Percentiles rank a stretch among this genome's conserved stretches.
Evolutionary conservation across 805 yeast genomes (phyloP).

Genomic region (Cyberlindnera lachancei): DNA sequence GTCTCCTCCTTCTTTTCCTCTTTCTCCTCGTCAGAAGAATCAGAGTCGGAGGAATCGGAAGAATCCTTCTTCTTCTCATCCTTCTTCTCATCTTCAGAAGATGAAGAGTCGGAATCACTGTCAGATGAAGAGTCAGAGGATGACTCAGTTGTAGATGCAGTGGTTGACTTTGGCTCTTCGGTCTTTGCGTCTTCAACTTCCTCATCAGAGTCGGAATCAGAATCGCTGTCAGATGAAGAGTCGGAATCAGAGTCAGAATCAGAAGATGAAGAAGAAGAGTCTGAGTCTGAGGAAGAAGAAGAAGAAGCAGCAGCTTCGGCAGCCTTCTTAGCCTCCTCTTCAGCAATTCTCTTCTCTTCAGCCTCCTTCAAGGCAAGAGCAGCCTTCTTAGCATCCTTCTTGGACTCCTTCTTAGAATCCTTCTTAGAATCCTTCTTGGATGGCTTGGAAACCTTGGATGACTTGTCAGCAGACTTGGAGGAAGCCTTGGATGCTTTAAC

Average conservation of each 20-base stretch:
- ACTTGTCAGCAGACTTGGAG: conserved; percentile 12
- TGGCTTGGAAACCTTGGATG: conserved; percentile 20
- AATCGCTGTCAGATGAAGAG: conserved; percentile 21
- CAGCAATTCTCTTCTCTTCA: conserved; percentile 17
- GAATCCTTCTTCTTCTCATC: conserved; percentile 15
- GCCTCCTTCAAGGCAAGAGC: conserved; percentile 21
- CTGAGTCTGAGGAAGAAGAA: conserved; percentile 4
- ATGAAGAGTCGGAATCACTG: conserved; percentile 5
- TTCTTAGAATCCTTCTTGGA: conserved; percentile 15
- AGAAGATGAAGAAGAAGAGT: conserved; percentile 12
- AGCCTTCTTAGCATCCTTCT: conserved; percentile 25
- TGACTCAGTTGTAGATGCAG: conserved; percentile 4
- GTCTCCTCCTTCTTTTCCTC: conserved; percentile 12
- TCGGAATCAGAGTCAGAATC: conserved; percentile 12
- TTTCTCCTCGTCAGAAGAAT: conserved; percentile 18
- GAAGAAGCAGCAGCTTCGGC: conserved; percentile 19
- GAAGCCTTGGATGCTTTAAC: conserved; percentile 11
- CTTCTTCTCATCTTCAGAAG: conserved; percentile 10
- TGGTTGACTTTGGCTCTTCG: too few species aligned
- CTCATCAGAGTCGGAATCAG: conserved; percentile 7
- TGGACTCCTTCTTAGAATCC: conserved; percentile 13
- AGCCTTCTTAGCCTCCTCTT: conserved; percentile 22
- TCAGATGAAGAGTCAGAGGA: conserved; percentile 20
- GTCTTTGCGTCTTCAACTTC: conserved; percentile 11
- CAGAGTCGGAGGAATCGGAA: conserved; percentile 16